Conservation (phyloP, 345 rosid species). For the Gossypium ekmanianum region DNA sequence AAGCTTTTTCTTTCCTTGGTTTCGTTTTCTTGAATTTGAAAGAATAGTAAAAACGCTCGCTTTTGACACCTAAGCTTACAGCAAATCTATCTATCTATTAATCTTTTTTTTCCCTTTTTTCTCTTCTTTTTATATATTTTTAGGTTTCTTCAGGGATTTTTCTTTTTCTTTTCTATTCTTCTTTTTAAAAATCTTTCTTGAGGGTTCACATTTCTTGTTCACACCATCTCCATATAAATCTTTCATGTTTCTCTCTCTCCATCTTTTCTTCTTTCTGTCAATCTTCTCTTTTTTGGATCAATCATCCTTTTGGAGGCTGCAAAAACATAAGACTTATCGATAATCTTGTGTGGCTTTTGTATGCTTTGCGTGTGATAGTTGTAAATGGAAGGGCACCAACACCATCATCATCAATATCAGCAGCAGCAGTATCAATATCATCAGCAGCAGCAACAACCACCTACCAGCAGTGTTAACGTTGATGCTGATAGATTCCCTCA, state of each 20-base stretch:
- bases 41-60: constrained; percentile 21
- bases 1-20: neutral
- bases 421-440: constrained; percentile 18
- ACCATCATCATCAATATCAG: neutral
- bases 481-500: constrained; percentile 87
- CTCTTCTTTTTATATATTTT: neutral
- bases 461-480: constrained; percentile 34
- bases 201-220: constrained; percentile 65
- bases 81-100: neutral
- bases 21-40: constrained; percentile 37
- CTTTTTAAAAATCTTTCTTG: constrained; percentile 23
- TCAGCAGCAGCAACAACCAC: constrained; percentile 15
- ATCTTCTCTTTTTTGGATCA: constrained; percentile 12
- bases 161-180: neutral
- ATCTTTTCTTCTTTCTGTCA: constrained; percentile 10
- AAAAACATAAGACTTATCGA: neutral
- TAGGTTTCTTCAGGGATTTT: neutral
- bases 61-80: constrained; percentile 34
- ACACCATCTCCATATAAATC: constrained; percentile 43
- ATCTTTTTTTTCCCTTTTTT: neutral
- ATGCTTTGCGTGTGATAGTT: constrained; percentile 14
- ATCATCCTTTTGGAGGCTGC: neutral
- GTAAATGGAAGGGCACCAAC: constrained; percentile 62
- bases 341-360: constrained; percentile 3
- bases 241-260: constrained; percentile 24